Evolutionary conservation across 1,284 basidiomycete genomes (phyloP), one percentile per base, ranked within the genome.

Genomic region (Pyrrhoderma noxium): DNA sequence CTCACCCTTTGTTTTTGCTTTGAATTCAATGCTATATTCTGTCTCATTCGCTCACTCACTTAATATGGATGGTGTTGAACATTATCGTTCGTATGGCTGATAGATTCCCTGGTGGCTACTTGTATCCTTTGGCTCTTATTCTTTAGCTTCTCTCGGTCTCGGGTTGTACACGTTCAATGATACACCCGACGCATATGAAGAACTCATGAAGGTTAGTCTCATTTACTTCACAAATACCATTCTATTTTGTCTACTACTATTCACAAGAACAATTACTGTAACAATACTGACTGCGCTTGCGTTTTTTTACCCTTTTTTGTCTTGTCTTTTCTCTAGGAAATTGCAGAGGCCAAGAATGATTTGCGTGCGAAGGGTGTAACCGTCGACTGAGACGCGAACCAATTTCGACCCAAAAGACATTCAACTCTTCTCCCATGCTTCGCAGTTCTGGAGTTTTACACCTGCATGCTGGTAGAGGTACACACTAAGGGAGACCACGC

Each of bases 31-130:
- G n/a, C n/a, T n/a, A n/a, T n/a, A n/a, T n/a, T n/a, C n/a, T n/a
- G n/a, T n/a, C n/a, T n/a, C n/a, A n/a, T n/a, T n/a, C n/a, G n/a
- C n/a, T n/a, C n/a, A n/a, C n/a, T n/a, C n/a, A n/a, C n/a, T n/a
- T n/a, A n/a, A n/a, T n/a, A n/a, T n/a, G n/a, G n/a, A n/a, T n/a
- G n/a, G n/a, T n/a, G n/a, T n/a, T n/a, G n/a, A n/a, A n/a, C n/a
- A n/a, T n/a, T n/a, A n/a, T n/a, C n/a, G n/a, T n/a, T n/a, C n/a
- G n/a, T n/a, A n/a, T n/a, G n/a, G n/a, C n/a, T n/a, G n/a, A n/a
- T 55, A 77, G 76, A 56, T 78, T 43, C 75, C 76, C 1, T 78
- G 72, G 70, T 76, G 74, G 73, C 56, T 74, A 5, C 66, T 77
- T 45, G 70, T 78, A 18, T 59, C 72, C 2, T 75, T 76, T 53